A percentile compares a stretch with the other conserved stretches of the same genome.
Evolutionary conservation across 78 protist species (phyloP).

Genomic region (Guillardia theta): DNA sequence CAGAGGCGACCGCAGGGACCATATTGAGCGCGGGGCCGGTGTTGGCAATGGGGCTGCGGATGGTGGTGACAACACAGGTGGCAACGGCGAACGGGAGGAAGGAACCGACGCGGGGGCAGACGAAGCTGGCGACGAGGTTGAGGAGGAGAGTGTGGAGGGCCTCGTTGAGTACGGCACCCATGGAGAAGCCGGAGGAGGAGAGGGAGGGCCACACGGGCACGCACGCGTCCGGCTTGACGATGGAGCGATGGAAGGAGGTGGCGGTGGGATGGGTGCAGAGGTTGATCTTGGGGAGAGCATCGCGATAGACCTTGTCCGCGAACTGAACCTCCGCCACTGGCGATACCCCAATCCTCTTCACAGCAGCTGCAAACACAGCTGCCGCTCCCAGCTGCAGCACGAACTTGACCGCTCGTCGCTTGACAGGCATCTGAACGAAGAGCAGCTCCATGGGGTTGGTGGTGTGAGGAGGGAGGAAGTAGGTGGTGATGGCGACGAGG

Average conservation of each 20-base stretch:
- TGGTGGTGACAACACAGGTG: background rate
- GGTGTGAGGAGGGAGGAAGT: background rate
- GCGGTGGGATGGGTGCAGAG: background rate
- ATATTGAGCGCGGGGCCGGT: background rate
- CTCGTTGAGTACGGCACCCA: background rate
- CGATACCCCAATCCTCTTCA: too few relatives aligned
- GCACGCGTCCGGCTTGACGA: background rate
- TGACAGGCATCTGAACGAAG: background rate
- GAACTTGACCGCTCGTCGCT: too few relatives aligned
- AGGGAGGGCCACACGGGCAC: background rate
- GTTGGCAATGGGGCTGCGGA: background rate
- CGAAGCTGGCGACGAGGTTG: background rate
- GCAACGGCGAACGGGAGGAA: background rate
- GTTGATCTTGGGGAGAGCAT: background rate
- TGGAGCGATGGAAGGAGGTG: background rate
- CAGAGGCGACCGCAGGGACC: background rate
- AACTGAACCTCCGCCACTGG: background rate
- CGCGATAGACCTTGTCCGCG: background rate
- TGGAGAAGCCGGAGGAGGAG: background rate
- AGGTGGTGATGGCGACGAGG: background rate
- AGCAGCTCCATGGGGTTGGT: background rate
- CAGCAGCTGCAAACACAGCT: background rate
- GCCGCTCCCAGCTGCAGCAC: background rate
- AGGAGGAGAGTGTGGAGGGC: background rate
- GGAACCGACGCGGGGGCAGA: background rate